phyloP scores from a whole-genome alignment of 139 green algal species.

The Tetraselmis striata region DNA sequence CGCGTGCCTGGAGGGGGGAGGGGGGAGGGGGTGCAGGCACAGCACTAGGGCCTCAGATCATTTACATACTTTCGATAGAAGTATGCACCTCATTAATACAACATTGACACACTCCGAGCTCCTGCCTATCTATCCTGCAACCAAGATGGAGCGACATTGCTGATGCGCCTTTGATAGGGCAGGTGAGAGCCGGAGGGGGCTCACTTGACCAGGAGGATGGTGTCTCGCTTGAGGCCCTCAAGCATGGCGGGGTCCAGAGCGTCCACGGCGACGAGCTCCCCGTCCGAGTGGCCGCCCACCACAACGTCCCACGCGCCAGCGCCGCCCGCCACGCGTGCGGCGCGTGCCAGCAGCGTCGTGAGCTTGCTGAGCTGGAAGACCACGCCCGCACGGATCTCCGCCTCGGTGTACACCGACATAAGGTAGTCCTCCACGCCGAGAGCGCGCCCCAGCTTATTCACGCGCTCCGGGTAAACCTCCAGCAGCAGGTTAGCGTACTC shows the following conservation, averaged over 20 bases:
- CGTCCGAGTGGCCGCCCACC: slow-evolving; percentile 58
- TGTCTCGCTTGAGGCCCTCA: slow-evolving; percentile 1
- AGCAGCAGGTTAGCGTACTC: slow-evolving; percentile 64
- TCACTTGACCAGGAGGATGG: neutral
- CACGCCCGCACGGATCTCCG: slow-evolving; percentile 75
- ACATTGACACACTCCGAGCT: no score
- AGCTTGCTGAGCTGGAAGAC: slow-evolving; percentile 87
- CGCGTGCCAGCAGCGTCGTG: slow-evolving; percentile 36
- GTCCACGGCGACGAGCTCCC: slow-evolving; percentile 57
- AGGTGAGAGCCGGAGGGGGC: neutral
- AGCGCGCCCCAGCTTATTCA: slow-evolving; percentile 50
- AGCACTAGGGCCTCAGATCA: slow-evolving; percentile 50
- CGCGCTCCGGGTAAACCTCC: slow-evolving; percentile 36
- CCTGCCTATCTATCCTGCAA: no score
- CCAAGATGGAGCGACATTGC: no score
- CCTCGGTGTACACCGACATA: slow-evolving; percentile 73
- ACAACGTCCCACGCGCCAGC: slow-evolving; percentile 76
- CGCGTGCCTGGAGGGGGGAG: slow-evolving; percentile 31
- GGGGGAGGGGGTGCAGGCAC: slow-evolving; percentile 35
- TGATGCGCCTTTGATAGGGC: neutral
- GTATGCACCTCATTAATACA: no score
- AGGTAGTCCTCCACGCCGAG: slow-evolving; percentile 58
- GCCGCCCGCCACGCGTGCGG: slow-evolving; percentile 35
- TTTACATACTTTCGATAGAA: no score
- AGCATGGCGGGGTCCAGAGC: slow-evolving; percentile 49